A percentile compares a stretch with the other conserved stretches of the same genome.
Evolutionary conservation across 2,329 filamentous ascomycete genomes (phyloP).

Genomic region (Venturia nashicola): DNA sequence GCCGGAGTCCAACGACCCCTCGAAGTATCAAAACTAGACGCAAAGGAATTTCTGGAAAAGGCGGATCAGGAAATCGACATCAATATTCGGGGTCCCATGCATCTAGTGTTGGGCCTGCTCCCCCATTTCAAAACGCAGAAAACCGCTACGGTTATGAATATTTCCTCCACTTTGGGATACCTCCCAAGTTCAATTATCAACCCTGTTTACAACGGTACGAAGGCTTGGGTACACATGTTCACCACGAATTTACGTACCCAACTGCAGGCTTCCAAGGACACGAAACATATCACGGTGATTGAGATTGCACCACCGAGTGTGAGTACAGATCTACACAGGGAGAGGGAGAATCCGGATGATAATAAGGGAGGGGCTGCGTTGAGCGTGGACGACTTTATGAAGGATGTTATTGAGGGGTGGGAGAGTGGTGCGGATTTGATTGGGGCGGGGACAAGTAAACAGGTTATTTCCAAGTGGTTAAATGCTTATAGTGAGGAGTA

Average conservation of each 20-base stretch:
- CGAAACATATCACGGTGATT: slow-evolving; percentile 32
- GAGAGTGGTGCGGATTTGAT: slow-evolving; percentile 38
- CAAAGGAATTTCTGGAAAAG: slow-evolving; percentile 26
- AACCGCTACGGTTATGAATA: slow-evolving; percentile 38
- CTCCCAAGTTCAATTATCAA: slow-evolving; percentile 42
- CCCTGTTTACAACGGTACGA: slow-evolving; percentile 47
- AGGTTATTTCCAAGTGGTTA: slow-evolving; percentile 35
- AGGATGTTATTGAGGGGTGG: slow-evolving; percentile 32
- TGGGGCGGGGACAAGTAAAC: slow-evolving; percentile 30
- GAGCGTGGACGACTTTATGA: slow-evolving; percentile 42
- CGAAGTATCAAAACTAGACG: slow-evolving; percentile 23
- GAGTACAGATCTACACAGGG: slow-evolving; percentile 42
- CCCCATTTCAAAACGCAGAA: slow-evolving; percentile 35
- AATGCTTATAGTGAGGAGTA: slow-evolving; percentile 25
- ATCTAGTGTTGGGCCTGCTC: slow-evolving; percentile 37
- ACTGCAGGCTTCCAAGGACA: slow-evolving; percentile 23
- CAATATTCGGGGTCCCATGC: slow-evolving; percentile 47
- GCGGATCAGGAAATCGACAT: slow-evolving; percentile 47
- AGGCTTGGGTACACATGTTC: slow-evolving; percentile 47
- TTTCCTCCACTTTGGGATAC: slow-evolving; percentile 42
- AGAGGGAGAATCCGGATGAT: slow-evolving; percentile 43
- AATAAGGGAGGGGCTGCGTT: slow-evolving; percentile 40
- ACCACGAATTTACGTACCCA: slow-evolving; percentile 43
- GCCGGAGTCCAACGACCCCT: slow-evolving; percentile 46
- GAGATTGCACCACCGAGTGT: slow-evolving; percentile 46